Evolutionary conservation across 2,329 filamentous ascomycete species (phyloP).

Genomic region (Colletotrichum cereale): DNA sequence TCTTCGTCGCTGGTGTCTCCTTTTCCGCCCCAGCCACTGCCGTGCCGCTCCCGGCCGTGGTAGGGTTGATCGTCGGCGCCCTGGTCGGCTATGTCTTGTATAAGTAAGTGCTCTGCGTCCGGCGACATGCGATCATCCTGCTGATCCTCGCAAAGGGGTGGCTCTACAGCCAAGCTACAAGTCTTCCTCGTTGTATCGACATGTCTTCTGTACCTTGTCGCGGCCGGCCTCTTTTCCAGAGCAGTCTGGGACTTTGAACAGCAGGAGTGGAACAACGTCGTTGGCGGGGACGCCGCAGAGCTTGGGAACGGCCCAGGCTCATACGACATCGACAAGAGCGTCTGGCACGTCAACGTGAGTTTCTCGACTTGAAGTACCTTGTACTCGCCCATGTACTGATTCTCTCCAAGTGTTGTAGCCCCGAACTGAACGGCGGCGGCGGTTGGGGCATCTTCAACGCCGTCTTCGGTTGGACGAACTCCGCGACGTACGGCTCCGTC

Average conservation of each 20-base stretch:
- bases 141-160: slow-evolving; percentile 50
- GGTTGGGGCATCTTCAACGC: slow-evolving; percentile 92
- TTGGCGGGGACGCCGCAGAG: slow-evolving; percentile 68
- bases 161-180: slow-evolving; percentile 64
- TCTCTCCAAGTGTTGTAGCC: slow-evolving; percentile 79
- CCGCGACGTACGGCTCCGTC: slow-evolving; percentile 87
- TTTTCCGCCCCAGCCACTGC: slow-evolving; percentile 80
- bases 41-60: slow-evolving; percentile 82
- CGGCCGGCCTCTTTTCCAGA: slow-evolving; percentile 84
- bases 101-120: slow-evolving; percentile 65
- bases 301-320: slow-evolving; percentile 74
- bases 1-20: slow-evolving; percentile 88
- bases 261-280: slow-evolving; percentile 74
- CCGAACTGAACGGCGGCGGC: slow-evolving; percentile 76
- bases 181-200: slow-evolving; percentile 86
- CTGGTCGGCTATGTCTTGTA: slow-evolving; percentile 82
- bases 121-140: neutral
- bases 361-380: slow-evolving; percentile 25
- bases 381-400: slow-evolving; percentile 7
- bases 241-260: slow-evolving; percentile 81
- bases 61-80: slow-evolving; percentile 76
- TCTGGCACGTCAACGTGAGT: slow-evolving; percentile 86
- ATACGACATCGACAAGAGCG: slow-evolving; percentile 81
- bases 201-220: slow-evolving; percentile 86
- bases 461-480: slow-evolving; percentile 89